phyloP scores from a whole-genome alignment of 2,329 filamentous ascomycete genomes.

The Cercospora berteroae region DNA sequence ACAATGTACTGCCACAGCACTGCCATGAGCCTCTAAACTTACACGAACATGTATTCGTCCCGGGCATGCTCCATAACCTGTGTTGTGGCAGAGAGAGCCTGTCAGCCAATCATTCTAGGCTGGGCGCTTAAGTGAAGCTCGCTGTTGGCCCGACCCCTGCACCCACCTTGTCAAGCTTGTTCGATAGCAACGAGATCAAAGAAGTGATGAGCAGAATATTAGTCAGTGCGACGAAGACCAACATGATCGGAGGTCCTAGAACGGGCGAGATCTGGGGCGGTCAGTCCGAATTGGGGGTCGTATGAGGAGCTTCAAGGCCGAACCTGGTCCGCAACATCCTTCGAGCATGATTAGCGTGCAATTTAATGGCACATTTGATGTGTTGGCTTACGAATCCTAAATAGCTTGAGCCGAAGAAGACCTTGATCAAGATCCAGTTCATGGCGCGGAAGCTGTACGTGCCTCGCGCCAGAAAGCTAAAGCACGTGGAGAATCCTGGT shows the following conservation, averaged over 20 bases:
- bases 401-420: slow-evolving; percentile 75
- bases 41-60: slow-evolving; percentile 79
- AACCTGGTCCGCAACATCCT: slow-evolving; percentile 51
- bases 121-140: slow-evolving; percentile 28
- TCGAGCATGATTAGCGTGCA: slow-evolving; percentile 15
- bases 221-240: slow-evolving; percentile 72
- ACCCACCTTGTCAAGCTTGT: slow-evolving; percentile 30
- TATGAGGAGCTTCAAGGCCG: slow-evolving; percentile 19
- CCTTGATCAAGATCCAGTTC: slow-evolving; percentile 60
- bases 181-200: slow-evolving; percentile 34
- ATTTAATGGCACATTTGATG: neutral
- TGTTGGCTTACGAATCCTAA: slow-evolving; percentile 66
- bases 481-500: slow-evolving; percentile 79
- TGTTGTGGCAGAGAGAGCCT: slow-evolving; percentile 15
- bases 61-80: slow-evolving; percentile 61
- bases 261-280: slow-evolving; percentile 45
- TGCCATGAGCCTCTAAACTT: slow-evolving; percentile 49
- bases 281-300: slow-evolving; percentile 17
- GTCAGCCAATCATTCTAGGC: slow-evolving; percentile 36
- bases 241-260: slow-evolving; percentile 55
- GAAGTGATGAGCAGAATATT: slow-evolving; percentile 77
- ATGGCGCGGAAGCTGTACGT: slow-evolving; percentile 64
- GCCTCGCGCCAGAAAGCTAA: slow-evolving; percentile 72
- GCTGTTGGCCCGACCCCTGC: slow-evolving; percentile 8
- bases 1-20: slow-evolving; percentile 50